phyloP scores from a whole-genome alignment of 148 eudicot species.

The Mesembryanthemum crystallinum region DNA sequence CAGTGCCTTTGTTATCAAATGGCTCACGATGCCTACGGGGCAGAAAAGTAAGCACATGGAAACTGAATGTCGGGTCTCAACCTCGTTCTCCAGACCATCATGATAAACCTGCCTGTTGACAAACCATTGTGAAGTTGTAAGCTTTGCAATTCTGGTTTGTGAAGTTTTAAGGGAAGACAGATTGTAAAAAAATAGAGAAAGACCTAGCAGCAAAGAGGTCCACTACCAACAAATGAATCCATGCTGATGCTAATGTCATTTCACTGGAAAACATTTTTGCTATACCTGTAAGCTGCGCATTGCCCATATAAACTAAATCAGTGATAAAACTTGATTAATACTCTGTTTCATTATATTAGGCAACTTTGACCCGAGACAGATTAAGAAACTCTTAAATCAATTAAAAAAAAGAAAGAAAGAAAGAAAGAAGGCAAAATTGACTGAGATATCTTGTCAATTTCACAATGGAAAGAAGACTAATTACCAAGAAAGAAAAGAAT shows the following conservation, averaged over 20 bases:
- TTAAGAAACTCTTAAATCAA: no score
- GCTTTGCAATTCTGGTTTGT: neutral
- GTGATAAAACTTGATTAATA: no score
- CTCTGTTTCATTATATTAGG: no score
- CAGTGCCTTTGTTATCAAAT: conserved; percentile 63
- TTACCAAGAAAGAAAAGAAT: no score
- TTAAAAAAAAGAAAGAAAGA: no score
- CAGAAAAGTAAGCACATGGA: conserved; percentile 87
- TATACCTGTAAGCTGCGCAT: conserved; percentile 65
- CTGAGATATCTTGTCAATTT: no score
- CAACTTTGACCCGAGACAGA: no score
- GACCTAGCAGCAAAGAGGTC: conserved; percentile 97
- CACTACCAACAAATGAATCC: conserved; percentile 83
- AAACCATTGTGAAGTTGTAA: neutral
- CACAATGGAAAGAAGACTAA: no score
- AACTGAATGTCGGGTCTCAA: conserved; percentile 90
- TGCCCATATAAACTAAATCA: neutral
- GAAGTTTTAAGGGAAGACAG: neutral
- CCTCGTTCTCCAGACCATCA: conserved; percentile 68
- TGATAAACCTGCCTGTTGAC: conserved; percentile 67
- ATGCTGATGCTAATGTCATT: conserved; percentile 91
- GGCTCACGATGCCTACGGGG: conserved; percentile 73
- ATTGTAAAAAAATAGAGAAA: conserved; percentile 15
- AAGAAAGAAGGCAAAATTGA: no score
- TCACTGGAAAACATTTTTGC: conserved; percentile 88